Evolutionary conservation across 768 basidiomycete genomes (phyloP), one percentile per base, ranked within the genome.

Genomic region (Boletus vinaceobasis): DNA sequence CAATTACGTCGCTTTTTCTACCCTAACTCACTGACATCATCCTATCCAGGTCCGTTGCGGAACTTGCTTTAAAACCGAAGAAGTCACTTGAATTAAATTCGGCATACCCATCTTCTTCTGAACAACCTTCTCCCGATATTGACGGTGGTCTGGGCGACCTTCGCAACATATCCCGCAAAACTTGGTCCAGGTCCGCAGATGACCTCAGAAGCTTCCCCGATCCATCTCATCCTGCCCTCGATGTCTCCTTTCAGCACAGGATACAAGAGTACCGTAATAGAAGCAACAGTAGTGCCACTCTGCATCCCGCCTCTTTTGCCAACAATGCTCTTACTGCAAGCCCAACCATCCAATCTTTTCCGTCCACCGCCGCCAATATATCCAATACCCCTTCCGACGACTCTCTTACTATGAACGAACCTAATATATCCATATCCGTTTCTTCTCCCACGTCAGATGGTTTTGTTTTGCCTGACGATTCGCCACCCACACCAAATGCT

Each of bases 111-210:
- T 39, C 65, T 65, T 72, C 46, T 69, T 71, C 54, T 29, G 65
- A 60, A 33, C 71, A 75, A 1, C 52, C 65, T 14, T 64, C 65
- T 38, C 55, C 70, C 57, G 65, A 68, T 7, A 43, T 57, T 5
- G 63, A 71, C 13, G 72, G 72, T 5, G 76, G 75, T 17, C 74
- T 81, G 5, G 88, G 87, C 5, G 89, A 91, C 70, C 76, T 91
- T 46, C 83, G 87, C 42, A 73, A 69, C 46, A 82, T 89, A 10
- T 87, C 88, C 1, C 79, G 83, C 62, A 86, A 83, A 66, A 79
- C 78, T 13, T 92, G 90, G 90, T 90, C 88, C 26, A 84, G 76
- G 65, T 90, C 88, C 7, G 88, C 83, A 21, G 90, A 92, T 65
- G 90, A 93, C 67, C 78, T 92, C 48, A 79, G 82, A 62, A 83